Percentiles rank a stretch among this genome's conserved stretches.
Evolutionary conservation across 257 asterid species (phyloP).

Genomic region (Solanum bulbocastanum): DNA sequence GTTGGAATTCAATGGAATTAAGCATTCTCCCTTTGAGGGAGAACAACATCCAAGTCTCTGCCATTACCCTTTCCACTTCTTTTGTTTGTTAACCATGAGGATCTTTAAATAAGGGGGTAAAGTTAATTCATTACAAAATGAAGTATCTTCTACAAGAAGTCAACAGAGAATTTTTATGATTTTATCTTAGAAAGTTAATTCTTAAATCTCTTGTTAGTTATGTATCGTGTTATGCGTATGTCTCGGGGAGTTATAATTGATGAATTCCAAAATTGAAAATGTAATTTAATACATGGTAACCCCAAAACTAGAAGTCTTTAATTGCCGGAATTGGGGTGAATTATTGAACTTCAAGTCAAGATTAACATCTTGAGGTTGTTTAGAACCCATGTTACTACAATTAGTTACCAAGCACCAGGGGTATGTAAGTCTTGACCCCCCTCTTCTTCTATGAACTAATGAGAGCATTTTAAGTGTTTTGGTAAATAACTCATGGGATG

Average conservation of each 20-base stretch:
- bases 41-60: not conserved
- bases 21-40: not conserved
- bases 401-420: not conserved
- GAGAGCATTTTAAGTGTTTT: not conserved
- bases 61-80: not conserved
- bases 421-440: not conserved
- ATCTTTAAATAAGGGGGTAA: not conserved
- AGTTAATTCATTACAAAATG: no score
- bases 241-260: not conserved
- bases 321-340: not conserved
- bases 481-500: not conserved
- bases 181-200: not conserved
- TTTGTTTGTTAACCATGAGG: not conserved
- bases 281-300: not conserved
- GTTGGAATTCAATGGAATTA: not conserved
- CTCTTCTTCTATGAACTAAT: not conserved
- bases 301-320: not conserved
- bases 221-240: not conserved
- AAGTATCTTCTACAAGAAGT: no score
- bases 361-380: no score
- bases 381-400: not conserved
- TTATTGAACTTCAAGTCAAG: not conserved
- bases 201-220: not conserved
- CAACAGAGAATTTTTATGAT: no score
- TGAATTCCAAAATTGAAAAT: no score